phyloP scores from a whole-genome alignment of 2,329 filamentous ascomycete genomes.

The Verticillium dahliae region DNA sequence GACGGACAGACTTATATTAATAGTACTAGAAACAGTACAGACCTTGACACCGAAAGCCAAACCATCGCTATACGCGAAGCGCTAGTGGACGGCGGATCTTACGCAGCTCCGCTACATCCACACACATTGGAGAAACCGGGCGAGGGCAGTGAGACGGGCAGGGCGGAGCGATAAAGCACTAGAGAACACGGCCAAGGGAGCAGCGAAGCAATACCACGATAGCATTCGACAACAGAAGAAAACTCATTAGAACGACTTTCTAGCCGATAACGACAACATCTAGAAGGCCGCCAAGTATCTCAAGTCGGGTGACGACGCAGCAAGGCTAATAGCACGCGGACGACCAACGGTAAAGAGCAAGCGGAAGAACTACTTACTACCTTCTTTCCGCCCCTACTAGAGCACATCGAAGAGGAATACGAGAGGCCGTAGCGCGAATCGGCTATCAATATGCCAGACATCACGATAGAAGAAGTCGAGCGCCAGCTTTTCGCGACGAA shows the following conservation, averaged over 20 bases:
- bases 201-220: constrained; percentile 17
- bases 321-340: constrained; percentile 11
- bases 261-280: constrained; percentile 19
- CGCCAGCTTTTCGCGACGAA: constrained; percentile 11
- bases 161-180: background rate
- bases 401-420: constrained; percentile 14
- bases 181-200: constrained; percentile 13
- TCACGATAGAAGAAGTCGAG: constrained; percentile 15
- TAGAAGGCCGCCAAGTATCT: constrained; percentile 22
- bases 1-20: background rate
- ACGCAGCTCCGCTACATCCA: constrained; percentile 17
- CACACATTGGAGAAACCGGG: constrained; percentile 18
- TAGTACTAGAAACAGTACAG: background rate
- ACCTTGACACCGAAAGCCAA: constrained; percentile 14
- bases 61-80: constrained; percentile 18
- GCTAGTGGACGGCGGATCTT: constrained; percentile 21
- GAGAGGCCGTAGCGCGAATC: constrained; percentile 7
- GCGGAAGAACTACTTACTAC: constrained; percentile 12
- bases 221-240: constrained; percentile 17
- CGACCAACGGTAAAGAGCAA: constrained; percentile 9
- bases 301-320: constrained; percentile 11
- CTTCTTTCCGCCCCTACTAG: constrained; percentile 13
- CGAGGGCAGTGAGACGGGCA: constrained; percentile 9
- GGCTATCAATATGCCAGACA: constrained; percentile 2
- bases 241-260: constrained; percentile 17